phyloP scores from a whole-genome alignment of 2,329 filamentous ascomycete genomes.

The Fusarium subtropicale region DNA sequence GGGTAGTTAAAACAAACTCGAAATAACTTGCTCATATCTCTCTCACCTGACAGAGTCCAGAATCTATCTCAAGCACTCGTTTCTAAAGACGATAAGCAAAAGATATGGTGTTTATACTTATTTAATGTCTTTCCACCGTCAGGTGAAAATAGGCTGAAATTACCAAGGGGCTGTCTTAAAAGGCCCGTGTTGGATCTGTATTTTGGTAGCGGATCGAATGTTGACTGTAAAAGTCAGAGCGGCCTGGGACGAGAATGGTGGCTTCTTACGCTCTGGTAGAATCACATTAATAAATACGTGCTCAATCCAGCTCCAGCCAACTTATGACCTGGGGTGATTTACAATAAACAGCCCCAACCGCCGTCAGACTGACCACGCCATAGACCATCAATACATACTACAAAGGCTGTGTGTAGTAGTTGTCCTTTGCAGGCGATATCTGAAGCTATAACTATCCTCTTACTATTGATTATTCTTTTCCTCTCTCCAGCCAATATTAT shows the following conservation, averaged over 20 bases:
- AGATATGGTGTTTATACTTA: neutral
- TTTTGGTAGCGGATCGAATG: constrained; percentile 36
- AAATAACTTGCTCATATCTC: constrained; percentile 43
- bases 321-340: constrained; percentile 46
- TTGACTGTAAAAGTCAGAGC: constrained; percentile 35
- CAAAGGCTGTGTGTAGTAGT: constrained; percentile 15
- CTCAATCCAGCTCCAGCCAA: constrained; percentile 46
- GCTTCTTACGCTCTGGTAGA: constrained; percentile 24
- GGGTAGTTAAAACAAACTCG: constrained; percentile 13
- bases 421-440: constrained; percentile 2
- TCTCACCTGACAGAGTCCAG: constrained; percentile 13
- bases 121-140: constrained; percentile 30
- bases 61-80: neutral
- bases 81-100: neutral
- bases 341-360: constrained; percentile 34
- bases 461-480: neutral
- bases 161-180: constrained; percentile 15
- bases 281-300: constrained; percentile 41
- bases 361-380: constrained; percentile 45
- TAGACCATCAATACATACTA: constrained; percentile 41
- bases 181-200: constrained; percentile 23
- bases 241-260: constrained; percentile 39
- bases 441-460: neutral
- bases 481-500: neutral
- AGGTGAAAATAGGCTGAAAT: constrained; percentile 18